Evolutionary conservation across 257 asterid species (phyloP).

Genomic region (Jacaranda mimosifolia): DNA sequence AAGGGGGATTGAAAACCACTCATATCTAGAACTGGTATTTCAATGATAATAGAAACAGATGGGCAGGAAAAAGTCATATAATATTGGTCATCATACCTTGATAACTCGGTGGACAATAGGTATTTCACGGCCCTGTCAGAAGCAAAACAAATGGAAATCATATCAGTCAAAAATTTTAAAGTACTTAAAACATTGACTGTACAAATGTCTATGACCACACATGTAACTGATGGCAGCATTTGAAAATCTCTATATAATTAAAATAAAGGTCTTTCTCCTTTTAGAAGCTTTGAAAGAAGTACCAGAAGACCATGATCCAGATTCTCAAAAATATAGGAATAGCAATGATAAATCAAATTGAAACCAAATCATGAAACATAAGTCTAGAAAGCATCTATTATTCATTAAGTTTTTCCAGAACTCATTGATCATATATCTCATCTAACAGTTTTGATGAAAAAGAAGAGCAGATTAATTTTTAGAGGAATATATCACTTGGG

Average conservation of each 20-base stretch:
- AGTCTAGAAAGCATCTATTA: background rate
- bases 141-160: constrained; percentile 22
- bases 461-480: background rate
- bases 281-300: background rate
- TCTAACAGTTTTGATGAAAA: constrained; percentile 21
- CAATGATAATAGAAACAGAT: constrained; percentile 11
- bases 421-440: constrained; percentile 6
- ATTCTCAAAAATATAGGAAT: constrained; percentile 9
- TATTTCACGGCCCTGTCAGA: constrained; percentile 94
- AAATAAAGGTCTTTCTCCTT: constrained; percentile 4
- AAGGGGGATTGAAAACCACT: constrained; percentile 3
- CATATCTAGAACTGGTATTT: constrained; percentile 11
- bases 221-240: constrained; percentile 6
- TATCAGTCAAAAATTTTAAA: background rate
- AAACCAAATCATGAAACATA: constrained; percentile 7
- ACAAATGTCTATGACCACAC: constrained; percentile 20
- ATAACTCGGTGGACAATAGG: constrained; percentile 99
- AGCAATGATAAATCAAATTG: constrained; percentile 9
- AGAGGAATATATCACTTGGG: constrained; percentile 7
- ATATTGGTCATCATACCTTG: constrained; percentile 59
- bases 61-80: background rate
- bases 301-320: background rate
- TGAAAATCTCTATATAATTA: background rate
- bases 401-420: constrained; percentile 8
- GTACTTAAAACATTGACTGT: background rate